These are phyloP conservation scores for Paraconiothyrium brasiliense DNA, from an alignment of 2,329 filamentous ascomycete genomes.

Conservation along the genomic window DNA sequence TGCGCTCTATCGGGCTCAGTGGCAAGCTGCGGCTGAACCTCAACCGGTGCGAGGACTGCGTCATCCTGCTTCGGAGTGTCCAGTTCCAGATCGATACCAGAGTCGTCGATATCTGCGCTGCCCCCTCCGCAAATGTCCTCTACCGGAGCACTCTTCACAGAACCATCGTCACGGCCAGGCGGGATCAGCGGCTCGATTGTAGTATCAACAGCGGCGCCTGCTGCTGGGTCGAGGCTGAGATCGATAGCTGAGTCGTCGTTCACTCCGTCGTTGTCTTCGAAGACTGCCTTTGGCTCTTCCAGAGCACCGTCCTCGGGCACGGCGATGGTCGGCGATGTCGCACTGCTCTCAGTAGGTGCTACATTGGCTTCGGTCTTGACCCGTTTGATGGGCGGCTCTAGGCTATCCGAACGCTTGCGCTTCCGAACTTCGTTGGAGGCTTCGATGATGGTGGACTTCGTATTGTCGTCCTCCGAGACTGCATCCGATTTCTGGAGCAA, in stretches of 20 bases:
- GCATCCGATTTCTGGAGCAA: not conserved
- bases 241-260: not conserved
- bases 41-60: too few species aligned
- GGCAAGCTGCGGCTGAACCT: too few species aligned
- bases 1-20: too few species aligned
- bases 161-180: not conserved
- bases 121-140: not conserved
- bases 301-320: too few species aligned
- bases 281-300: too few species aligned
- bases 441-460: not conserved
- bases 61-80: too few species aligned
- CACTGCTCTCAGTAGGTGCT: not conserved
- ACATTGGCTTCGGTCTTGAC: not conserved
- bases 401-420: not conserved
- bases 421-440: not conserved
- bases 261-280: not conserved
- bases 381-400: not conserved
- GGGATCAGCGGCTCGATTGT: not conserved
- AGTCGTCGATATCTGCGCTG: not conserved
- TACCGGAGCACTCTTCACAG: not conserved
- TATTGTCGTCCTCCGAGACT: not conserved
- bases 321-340: not conserved
- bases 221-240: not conserved
- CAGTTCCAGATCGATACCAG: not conserved
- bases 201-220: not conserved